Percentiles rank a stretch among this genome's conserved stretches.
Conservation (phyloP, 495 filamentous ascomycete genomes). For the Penicillium ochrochloron region DNA sequence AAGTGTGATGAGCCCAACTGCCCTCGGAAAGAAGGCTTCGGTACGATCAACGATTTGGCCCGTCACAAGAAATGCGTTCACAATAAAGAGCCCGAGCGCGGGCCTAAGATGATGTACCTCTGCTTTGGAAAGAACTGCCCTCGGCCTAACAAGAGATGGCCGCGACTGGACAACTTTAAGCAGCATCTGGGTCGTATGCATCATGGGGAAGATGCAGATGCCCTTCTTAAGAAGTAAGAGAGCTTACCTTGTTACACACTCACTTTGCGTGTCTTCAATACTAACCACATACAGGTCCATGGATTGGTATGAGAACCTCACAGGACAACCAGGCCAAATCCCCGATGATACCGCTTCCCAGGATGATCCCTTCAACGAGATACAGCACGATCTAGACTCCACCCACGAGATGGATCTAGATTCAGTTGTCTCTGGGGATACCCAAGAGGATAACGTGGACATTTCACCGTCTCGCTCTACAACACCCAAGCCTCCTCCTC, state of each 20-base stretch:
- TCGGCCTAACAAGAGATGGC: conserved; percentile 78
- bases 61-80: conserved; percentile 76
- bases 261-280: neutral
- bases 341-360: conserved; percentile 18
- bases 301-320: conserved; percentile 45
- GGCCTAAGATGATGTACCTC: conserved; percentile 62
- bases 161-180: conserved; percentile 88
- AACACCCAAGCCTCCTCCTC: conserved; percentile 14
- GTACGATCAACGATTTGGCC: conserved; percentile 78
- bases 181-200: conserved; percentile 86
- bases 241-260: neutral
- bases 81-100: conserved; percentile 55
- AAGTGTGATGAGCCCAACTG: conserved; percentile 68
- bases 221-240: conserved; percentile 59
- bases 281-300: conserved; percentile 37
- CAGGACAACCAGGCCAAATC: conserved; percentile 9
- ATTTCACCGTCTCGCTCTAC: conserved; percentile 9
- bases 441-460: conserved; percentile 10
- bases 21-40: conserved; percentile 69
- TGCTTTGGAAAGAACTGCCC: conserved; percentile 69
- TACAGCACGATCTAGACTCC: conserved; percentile 23
- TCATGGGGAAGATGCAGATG: conserved; percentile 54
- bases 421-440: conserved; percentile 1
- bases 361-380: conserved; percentile 16
- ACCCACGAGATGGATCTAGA: conserved; percentile 22